Conservation (phyloP, 345 rosid species). For the Aurinia saxatilis region DNA sequence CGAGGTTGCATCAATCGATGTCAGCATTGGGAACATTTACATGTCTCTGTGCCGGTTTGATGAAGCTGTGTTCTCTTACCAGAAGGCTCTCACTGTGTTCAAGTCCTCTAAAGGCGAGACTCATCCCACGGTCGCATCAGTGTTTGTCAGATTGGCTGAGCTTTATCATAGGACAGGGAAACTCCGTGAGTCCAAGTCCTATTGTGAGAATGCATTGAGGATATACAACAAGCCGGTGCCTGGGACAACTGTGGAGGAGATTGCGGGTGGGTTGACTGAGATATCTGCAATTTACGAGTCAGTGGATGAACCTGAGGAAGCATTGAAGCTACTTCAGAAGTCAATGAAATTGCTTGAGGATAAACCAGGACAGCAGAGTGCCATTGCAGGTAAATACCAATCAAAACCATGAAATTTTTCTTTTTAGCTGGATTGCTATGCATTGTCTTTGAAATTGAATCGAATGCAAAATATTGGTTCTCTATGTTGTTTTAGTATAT, state of each 20-base stretch:
- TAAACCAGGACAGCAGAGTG: slow-evolving; percentile 96
- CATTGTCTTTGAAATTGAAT: neutral
- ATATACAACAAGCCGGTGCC: slow-evolving; percentile 93
- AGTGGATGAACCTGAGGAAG: slow-evolving; percentile 98
- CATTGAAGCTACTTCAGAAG: slow-evolving; percentile 85
- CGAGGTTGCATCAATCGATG: slow-evolving; percentile 94
- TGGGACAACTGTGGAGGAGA: slow-evolving; percentile 88
- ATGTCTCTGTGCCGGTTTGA: slow-evolving; percentile 89
- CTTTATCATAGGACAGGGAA: slow-evolving; percentile 94
- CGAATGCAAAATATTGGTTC: neutral
- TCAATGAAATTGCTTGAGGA: slow-evolving; percentile 93
- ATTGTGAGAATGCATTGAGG: slow-evolving; percentile 88
- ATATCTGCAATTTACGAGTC: slow-evolving; percentile 94
- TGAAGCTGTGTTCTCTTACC: slow-evolving; percentile 94
- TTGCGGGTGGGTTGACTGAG: slow-evolving; percentile 85
- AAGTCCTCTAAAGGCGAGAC: slow-evolving; percentile 93
- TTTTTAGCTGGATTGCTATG: neutral
- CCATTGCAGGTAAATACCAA: slow-evolving; percentile 42
- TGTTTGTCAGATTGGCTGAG: slow-evolving; percentile 91
- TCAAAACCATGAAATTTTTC: neutral
- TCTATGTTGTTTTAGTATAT: neutral
- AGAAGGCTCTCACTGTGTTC: slow-evolving; percentile 96
- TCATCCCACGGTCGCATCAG: slow-evolving; percentile 91
- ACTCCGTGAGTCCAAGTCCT: slow-evolving; percentile 88
- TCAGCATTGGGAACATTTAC: slow-evolving; percentile 90